Conservation (phyloP, 2,329 filamentous ascomycete genomes). For the Myrmaecium sp. region DNA sequence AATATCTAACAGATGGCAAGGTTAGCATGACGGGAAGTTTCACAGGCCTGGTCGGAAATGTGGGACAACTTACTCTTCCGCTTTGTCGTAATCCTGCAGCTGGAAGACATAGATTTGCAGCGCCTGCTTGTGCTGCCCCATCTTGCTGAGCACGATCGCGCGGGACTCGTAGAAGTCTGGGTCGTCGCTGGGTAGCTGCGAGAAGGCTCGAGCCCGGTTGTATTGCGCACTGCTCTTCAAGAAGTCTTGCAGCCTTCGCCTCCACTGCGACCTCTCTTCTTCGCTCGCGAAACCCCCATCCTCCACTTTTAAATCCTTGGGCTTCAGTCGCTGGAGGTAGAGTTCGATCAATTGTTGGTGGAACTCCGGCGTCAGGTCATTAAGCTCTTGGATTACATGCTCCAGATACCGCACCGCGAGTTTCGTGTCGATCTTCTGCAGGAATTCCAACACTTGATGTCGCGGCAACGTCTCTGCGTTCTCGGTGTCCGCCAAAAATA, state of each 20-base stretch:
- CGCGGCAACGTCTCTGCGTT: constrained; percentile 84
- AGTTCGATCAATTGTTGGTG: constrained; percentile 71
- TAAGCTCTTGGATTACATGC: constrained; percentile 75
- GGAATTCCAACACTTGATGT: constrained; percentile 55
- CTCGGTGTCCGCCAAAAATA: constrained; percentile 84
- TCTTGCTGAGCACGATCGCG: constrained; percentile 81
- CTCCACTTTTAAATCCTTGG: constrained; percentile 8
- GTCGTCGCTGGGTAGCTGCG: constrained; percentile 65
- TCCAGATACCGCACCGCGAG: constrained; percentile 75
- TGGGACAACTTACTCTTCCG: constrained; percentile 53
- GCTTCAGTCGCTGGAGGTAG: constrained; percentile 40
- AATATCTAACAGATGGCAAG: too few relatives aligned
- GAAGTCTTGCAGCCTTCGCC: constrained; percentile 55
- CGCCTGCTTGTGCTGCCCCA: constrained; percentile 89
- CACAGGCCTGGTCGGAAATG: constrained; percentile 13
- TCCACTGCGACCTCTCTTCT: constrained; percentile 28
- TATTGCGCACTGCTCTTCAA: constrained; percentile 64
- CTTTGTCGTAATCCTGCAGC: constrained; percentile 69
- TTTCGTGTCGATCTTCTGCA: constrained; percentile 49
- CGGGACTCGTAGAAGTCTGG: constrained; percentile 74
- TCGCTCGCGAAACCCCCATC: constrained; percentile 13
- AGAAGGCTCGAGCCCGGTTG: constrained; percentile 60
- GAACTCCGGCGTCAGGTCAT: constrained; percentile 69
- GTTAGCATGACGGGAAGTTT: constrained; percentile 33
- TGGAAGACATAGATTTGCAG: constrained; percentile 97